phyloP scores from a whole-genome alignment of 192 early-diverging fungal species.

The Helicostylum pulchrum region DNA sequence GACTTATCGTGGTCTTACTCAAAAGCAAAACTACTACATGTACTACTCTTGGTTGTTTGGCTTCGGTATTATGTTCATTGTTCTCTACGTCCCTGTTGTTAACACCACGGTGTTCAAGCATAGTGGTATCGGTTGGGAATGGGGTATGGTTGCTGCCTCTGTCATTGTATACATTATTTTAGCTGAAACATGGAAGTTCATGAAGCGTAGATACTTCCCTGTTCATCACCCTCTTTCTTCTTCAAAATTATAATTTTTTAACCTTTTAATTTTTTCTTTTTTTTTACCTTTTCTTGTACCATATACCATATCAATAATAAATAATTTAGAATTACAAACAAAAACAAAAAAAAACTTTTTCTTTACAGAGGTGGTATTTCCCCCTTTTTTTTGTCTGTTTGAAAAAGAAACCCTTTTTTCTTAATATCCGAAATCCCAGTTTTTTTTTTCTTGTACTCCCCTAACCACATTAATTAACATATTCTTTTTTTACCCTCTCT shows the following conservation, averaged over 20 bases:
- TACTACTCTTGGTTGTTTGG: constrained; percentile 44
- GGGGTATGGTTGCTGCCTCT: constrained; percentile 62
- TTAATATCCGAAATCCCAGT: too few relatives aligned
- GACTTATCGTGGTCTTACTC: constrained; percentile 39
- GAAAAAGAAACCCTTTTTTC: not conserved
- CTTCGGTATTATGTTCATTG: constrained; percentile 48
- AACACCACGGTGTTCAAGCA: constrained; percentile 64
- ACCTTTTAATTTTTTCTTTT: not conserved
- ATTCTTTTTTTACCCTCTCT: not conserved
- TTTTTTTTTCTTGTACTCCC: too few relatives aligned
- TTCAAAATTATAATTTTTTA: not conserved
- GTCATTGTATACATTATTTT: constrained; percentile 57
- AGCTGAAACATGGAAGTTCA: constrained; percentile 60
- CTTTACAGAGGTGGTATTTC: not conserved
- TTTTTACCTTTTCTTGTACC: not conserved
- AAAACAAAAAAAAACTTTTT: not conserved
- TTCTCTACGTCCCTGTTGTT: constrained; percentile 63
- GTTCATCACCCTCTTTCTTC: not conserved
- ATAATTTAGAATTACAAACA: not conserved
- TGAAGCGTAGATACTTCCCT: constrained; percentile 4
- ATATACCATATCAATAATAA: not conserved
- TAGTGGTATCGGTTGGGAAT: constrained; percentile 67
- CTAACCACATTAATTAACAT: not conserved
- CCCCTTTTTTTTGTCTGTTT: not conserved
- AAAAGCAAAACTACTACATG: constrained; percentile 54